phyloP scores from a whole-genome alignment of 345 rosid genomes.

The Orychophragmus violaceus region DNA sequence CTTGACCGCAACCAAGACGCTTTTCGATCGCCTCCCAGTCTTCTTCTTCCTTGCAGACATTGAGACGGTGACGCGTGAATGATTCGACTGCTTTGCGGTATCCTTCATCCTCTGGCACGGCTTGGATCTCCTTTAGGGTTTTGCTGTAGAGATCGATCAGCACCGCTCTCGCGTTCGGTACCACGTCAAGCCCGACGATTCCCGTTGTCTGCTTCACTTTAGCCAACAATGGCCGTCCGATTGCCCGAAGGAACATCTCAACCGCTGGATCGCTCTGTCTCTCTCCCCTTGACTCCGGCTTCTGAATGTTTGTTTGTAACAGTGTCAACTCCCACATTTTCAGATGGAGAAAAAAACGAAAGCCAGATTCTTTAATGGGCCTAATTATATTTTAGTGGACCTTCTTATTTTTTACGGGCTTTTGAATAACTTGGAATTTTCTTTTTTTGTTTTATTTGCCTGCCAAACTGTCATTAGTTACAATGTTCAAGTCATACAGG shows the following conservation, averaged over 20 bases:
- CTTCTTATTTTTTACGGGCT: too few species aligned
- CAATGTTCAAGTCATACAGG: too few species aligned
- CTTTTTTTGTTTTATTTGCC: too few species aligned
- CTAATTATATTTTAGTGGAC: too few species aligned
- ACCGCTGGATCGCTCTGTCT: slow-evolving; percentile 10
- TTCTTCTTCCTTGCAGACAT: slow-evolving; percentile 69
- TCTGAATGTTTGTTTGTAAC: slow-evolving; percentile 8
- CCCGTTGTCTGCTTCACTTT: slow-evolving; percentile 91
- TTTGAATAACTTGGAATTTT: too few species aligned
- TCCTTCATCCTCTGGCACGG: slow-evolving; percentile 90
- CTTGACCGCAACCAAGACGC: slow-evolving; percentile 88
- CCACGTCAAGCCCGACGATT: slow-evolving; percentile 92
- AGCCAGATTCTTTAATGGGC: too few species aligned
- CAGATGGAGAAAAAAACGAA: too few species aligned
- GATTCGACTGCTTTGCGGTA: slow-evolving; percentile 93
- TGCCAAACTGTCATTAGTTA: too few species aligned
- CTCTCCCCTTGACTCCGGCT: slow-evolving; percentile 5
- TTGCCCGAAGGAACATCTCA: slow-evolving; percentile 68
- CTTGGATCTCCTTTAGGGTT: slow-evolving; percentile 92
- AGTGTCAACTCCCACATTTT: slow-evolving; percentile 23
- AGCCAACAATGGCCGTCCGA: slow-evolving; percentile 92
- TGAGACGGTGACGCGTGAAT: slow-evolving; percentile 78
- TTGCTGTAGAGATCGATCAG: slow-evolving; percentile 66
- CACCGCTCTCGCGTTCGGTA: slow-evolving; percentile 86
- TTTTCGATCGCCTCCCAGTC: slow-evolving; percentile 92